phyloP scores from a whole-genome alignment of 768 basidiomycete genomes.

The Cubamyces lactineus region DNA sequence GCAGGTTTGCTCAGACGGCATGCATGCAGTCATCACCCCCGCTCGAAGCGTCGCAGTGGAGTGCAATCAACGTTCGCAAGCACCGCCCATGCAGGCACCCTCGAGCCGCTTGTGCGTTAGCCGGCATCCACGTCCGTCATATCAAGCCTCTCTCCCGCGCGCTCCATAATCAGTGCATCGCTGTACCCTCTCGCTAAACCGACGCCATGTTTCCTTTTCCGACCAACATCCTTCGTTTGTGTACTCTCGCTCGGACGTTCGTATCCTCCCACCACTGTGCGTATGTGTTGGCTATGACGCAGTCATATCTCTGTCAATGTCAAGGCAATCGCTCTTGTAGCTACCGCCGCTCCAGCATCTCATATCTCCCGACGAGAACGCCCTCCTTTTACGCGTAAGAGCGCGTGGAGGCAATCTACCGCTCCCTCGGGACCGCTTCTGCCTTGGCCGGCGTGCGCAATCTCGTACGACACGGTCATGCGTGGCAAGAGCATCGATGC shows the following conservation, averaged over 20 bases:
- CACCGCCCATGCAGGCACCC: neutral
- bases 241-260: neutral
- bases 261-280: no score
- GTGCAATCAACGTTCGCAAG: slow-evolving; percentile 13
- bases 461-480: neutral
- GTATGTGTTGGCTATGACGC: neutral
- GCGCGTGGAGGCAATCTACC: neutral
- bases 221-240: slow-evolving; percentile 4
- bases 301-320: neutral
- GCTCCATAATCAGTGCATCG: slow-evolving; percentile 13
- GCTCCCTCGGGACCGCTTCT: slow-evolving; percentile 8
- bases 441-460: neutral
- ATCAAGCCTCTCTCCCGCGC: neutral
- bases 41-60: slow-evolving; percentile 8
- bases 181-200: neutral
- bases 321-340: slow-evolving; percentile 2
- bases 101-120: neutral
- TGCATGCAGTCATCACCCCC: slow-evolving; percentile 14
- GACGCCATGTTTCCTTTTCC: neutral
- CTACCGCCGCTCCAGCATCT: no score
- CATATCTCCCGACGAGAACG: neutral
- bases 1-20: neutral
- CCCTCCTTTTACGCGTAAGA: slow-evolving; percentile 12
- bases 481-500: neutral
- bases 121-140: slow-evolving; percentile 8